Evolutionary conservation across 2,329 filamentous ascomycete species (phyloP), one percentile per base, ranked within the genome.

Genomic region (Cladosporium sp.): DNA sequence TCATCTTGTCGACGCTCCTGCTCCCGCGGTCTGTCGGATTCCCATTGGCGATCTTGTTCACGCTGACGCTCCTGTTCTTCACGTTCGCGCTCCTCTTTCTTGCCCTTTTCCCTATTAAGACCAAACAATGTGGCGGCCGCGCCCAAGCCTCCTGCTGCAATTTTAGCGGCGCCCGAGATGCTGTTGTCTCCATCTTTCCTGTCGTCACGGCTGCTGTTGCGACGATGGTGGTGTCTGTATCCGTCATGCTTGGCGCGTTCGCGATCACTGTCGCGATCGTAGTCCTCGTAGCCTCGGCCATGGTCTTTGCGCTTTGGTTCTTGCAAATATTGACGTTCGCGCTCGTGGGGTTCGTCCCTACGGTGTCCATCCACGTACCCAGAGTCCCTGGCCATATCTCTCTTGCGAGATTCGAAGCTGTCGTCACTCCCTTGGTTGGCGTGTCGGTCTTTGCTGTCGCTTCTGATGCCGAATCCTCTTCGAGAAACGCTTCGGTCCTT

Each of bases 381-480:
- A 24, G 62, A 60, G 42, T 64, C 64, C 13, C 59, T 50, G 40
- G 45, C 45, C 13, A 60, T 56, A 6, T 68, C 61, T 43, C 67
- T 63, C 27, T 66, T 66, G 12, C 50, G 50, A 8, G 42, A 34
- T 47, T 73, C 68, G 27, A 72, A 61, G n/a, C 63, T 64, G 36
- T 72, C 69, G 48, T 74, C 71, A 43, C 66, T 68, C n/a, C 59
- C 60, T 24, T 64, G 55, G 29, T 43, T 20, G 18, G 54, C 59
- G 50, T 62, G 61, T 11, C 59, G 61, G 44, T 63, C 61, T 66
- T 3, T 61, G 63, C 18, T 73, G 68, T 50, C 65, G 72, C 19
- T 64, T 68, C 8, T 61, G 66, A 18, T 74, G 68, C 74, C 75
- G 51, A 77, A 78, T 6, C 74, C 75, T 50, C 75, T 68, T 4